Evolutionary conservation across 2,329 filamentous ascomycete genomes (phyloP).

Genomic region (Cordyceps pruinosa): DNA sequence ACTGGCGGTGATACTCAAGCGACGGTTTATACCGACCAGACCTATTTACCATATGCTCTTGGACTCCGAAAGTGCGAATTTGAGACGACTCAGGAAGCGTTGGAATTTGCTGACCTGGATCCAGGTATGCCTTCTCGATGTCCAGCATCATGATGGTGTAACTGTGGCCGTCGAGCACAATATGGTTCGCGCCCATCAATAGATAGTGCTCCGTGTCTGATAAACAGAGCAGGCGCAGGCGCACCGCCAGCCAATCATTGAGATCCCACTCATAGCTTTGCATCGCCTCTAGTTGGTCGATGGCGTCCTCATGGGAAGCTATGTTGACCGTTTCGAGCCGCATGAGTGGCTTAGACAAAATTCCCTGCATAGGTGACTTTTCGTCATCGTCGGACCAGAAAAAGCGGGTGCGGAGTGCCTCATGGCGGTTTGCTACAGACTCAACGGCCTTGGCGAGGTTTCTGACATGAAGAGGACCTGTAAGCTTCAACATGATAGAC

Average conservation of each 20-base stretch:
- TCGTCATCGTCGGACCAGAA: not conserved
- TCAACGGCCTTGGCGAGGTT: not conserved
- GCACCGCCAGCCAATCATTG: not conserved
- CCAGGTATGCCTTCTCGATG: too few relatives aligned
- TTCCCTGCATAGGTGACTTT: not conserved
- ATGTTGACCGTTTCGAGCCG: not conserved
- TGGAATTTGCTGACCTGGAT: too few relatives aligned
- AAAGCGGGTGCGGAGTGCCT: not conserved
- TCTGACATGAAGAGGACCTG: not conserved
- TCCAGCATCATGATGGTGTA: too few relatives aligned
- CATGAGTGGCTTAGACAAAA: not conserved
- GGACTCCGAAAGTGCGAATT: too few relatives aligned
- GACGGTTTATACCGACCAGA: too few relatives aligned
- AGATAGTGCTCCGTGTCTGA: too few relatives aligned
- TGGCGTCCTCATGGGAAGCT: not conserved
- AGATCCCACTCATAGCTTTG: not conserved
- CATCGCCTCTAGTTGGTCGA: not conserved
- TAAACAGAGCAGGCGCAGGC: too few relatives aligned
- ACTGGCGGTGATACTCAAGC: too few relatives aligned
- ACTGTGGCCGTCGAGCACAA: not conserved
- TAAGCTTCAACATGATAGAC: not conserved
- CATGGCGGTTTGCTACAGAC: not conserved
- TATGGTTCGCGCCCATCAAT: not conserved
- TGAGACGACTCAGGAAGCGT: too few relatives aligned
- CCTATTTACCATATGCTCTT: too few relatives aligned